Percentiles rank a stretch among this genome's conserved stretches.
Conservation (phyloP, 176 grass and related monocot species). For the Paspalum notatum region DNA sequence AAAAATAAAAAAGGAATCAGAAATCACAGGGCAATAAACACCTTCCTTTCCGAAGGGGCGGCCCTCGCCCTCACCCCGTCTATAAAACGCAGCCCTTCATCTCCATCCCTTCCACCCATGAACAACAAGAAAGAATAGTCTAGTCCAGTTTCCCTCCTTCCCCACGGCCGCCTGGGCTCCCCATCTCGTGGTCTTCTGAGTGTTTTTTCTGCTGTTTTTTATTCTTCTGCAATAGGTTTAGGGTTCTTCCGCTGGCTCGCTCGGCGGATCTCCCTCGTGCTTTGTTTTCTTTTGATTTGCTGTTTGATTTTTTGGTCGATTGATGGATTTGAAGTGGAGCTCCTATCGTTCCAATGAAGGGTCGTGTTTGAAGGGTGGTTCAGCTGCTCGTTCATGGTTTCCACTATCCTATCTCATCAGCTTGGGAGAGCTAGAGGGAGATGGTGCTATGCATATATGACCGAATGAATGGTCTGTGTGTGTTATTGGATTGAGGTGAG, state of each 20-base stretch:
- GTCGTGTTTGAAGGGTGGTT: conserved; percentile 32
- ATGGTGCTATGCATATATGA: neutral
- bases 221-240: neutral
- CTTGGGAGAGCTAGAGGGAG: neutral
- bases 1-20: neutral
- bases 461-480: no score
- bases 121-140: conserved; percentile 29
- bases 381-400: conserved; percentile 87
- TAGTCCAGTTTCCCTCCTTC: no score
- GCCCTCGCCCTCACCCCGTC: neutral
- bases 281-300: neutral
- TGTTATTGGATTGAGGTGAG: conserved; percentile 24
- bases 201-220: neutral
- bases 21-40: conserved; percentile 21
- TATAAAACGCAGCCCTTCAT: conserved; percentile 48
- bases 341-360: conserved; percentile 77
- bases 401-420: conserved; percentile 71
- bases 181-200: neutral
- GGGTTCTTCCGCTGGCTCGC: no score
- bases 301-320: neutral
- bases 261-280: no score
- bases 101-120: neutral
- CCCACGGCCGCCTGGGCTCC: no score
- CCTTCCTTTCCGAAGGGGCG: conserved; percentile 16
- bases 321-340: conserved; percentile 61